Base-by-base conservation (phyloP, 768 basidiomycete species). In the Symmetrospora coprosmae region DNA sequence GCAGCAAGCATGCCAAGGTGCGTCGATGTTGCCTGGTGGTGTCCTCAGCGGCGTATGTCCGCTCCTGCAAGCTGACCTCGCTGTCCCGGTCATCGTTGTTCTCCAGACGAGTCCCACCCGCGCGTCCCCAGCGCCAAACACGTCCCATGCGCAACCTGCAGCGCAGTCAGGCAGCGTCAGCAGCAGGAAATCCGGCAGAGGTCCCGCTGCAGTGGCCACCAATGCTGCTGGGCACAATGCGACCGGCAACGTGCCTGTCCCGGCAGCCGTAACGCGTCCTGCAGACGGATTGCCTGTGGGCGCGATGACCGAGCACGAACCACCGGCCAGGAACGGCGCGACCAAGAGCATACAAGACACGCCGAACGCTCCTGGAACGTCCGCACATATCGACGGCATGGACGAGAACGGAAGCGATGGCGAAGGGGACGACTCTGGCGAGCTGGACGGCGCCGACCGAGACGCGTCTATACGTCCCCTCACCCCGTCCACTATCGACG, bases 401-500 rank as follows among this genome's bases (percentile, higher is more conserved):
- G 43, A 9, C 43, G 25, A 9, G 14, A 25, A 35, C 7, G 51
- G n/a, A 2, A 40, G n/a, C 9, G 6, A 39, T 28, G n/a, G n/a
- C 25, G 51, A 41, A 40, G 39, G 39, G 25, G 51, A 53, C 14
- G 51, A 53, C 4, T n/a, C n/a, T n/a, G 37, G 27, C 14, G 51
- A 53, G 21, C 11, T 39, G 11, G 23, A 40, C 27, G 51, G 51
- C 13, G 51, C 51, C 4, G 51, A 53, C 39, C 35, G 35, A 8
- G 51, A 53, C 23, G 51, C 51, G 21, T 39, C 37, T 4, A 53
- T 53, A 53, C 11, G 51, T 25, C 51, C 51, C 35, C 37, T 53
- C 35, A 53, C 51, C 27, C 51, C 51, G 37, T 53, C 51, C 27
- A 38, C 51, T 17, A 38, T 53, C 8, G 51, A 39, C 33, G 51